phyloP scores from a whole-genome alignment of 768 basidiomycete genomes.

The Rhodocollybia butyracea region DNA sequence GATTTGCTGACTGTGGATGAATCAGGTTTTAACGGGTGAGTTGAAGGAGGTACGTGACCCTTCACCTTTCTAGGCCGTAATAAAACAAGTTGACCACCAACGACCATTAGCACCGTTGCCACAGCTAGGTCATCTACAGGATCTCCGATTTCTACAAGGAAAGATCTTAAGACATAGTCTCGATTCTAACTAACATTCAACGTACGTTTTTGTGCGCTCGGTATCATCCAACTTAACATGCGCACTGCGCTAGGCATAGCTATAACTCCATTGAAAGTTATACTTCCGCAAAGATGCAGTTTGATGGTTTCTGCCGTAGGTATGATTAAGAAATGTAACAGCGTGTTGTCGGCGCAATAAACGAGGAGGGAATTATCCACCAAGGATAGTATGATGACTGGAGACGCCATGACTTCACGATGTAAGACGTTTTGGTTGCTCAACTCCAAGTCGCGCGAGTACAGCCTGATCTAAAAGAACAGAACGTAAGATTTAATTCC shows the following conservation, averaged over 20 bases:
- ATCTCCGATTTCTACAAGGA: conserved; percentile 80
- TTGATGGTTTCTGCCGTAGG: conserved; percentile 81
- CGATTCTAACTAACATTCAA: conserved; percentile 13
- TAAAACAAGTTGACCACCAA: conserved; percentile 87
- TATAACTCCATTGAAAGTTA: conserved; percentile 90
- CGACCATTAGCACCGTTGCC: conserved; percentile 94
- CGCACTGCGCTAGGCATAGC: conserved; percentile 79
- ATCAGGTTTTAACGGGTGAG: no score
- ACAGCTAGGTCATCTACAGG: conserved; percentile 89
- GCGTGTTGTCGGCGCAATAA: conserved; percentile 91
- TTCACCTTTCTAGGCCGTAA: conserved; percentile 83
- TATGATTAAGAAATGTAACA: conserved; percentile 89
- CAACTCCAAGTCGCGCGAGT: conserved; percentile 89
- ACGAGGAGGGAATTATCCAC: conserved; percentile 94
- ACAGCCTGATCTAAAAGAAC: conserved; percentile 73
- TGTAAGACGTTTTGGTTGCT: conserved; percentile 81
- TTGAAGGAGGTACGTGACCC: no score
- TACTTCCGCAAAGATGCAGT: conserved; percentile 90
- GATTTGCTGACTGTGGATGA: conserved; percentile 61
- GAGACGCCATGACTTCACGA: conserved; percentile 69
- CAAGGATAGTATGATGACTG: conserved; percentile 83
- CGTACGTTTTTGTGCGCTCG: conserved; percentile 87
- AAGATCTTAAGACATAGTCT: neutral
- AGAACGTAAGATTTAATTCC: conserved; percentile 3
- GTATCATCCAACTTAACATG: conserved; percentile 97